Percentiles rank a stretch among this genome's conserved stretches.
phyloP scores from a whole-genome alignment of 2,329 filamentous ascomycete genomes.

The Knoxdaviesia capensis region DNA sequence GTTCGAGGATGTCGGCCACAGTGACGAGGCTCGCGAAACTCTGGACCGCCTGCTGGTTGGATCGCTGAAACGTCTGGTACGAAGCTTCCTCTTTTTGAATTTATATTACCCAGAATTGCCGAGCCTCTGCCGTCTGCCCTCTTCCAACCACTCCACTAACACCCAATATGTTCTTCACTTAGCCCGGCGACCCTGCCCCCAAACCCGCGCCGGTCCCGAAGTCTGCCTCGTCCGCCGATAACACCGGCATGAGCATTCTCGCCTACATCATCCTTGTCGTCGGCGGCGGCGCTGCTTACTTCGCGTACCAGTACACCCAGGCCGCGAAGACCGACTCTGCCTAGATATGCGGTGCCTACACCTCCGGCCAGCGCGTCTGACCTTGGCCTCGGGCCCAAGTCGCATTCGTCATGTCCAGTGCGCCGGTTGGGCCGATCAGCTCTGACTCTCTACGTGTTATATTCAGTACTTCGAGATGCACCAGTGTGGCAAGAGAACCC shows the following conservation, averaged over 20 bases:
- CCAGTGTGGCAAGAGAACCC: no score
- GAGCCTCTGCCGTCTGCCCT: neutral
- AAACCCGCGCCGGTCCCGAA: constrained; percentile 32
- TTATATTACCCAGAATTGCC: neutral
- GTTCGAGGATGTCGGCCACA: constrained; percentile 98
- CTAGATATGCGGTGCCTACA: neutral
- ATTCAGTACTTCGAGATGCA: neutral
- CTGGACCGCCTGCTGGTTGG: constrained; percentile 60
- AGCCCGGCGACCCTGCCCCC: constrained; percentile 64
- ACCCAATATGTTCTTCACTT: constrained; percentile 4
- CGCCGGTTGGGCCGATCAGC: neutral
- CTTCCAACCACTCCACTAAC: neutral
- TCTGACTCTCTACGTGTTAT: neutral
- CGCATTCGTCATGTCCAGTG: no score
- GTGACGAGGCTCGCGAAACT: constrained; percentile 92
- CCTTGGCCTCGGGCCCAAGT: no score
- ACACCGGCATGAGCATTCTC: constrained; percentile 48
- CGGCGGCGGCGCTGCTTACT: constrained; percentile 59
- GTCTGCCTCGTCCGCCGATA: constrained; percentile 24
- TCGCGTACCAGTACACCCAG: constrained; percentile 72
- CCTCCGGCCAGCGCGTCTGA: no score
- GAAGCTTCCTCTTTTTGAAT: constrained; percentile 10
- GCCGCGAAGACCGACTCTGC: constrained; percentile 14
- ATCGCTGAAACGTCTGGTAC: constrained; percentile 60
- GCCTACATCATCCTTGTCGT: constrained; percentile 66